Evolutionary conservation across 257 asterid genomes (phyloP).

Genomic region (Mentha longifolia): DNA sequence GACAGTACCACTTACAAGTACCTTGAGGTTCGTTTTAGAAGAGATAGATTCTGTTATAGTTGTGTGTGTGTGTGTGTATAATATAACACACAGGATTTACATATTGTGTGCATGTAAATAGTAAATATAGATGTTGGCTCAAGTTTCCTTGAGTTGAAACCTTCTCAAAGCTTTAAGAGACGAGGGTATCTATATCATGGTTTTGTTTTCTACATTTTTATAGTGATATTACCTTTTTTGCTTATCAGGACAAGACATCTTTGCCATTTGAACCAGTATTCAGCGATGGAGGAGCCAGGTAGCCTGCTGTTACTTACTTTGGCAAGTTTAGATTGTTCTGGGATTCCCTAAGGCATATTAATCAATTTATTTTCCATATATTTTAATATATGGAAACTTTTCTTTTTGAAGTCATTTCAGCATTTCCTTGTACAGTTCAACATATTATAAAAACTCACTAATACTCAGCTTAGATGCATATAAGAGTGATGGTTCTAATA

Average conservation of each 20-base stretch:
- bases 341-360: neutral
- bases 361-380: neutral
- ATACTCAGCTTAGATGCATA: neutral
- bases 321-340: neutral
- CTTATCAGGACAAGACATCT: constrained; percentile 81
- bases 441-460: neutral
- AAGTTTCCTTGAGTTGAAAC: neutral
- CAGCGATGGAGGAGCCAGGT: constrained; percentile 96
- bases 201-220: neutral
- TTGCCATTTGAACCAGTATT: constrained; percentile 85
- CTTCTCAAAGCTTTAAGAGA: neutral
- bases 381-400: neutral
- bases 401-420: neutral
- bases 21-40: constrained; percentile 68
- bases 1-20: constrained; percentile 86
- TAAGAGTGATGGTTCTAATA: neutral
- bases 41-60: neutral
- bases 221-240: constrained; percentile 14
- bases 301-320: constrained; percentile 26
- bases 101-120: neutral
- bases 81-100: neutral
- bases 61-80: constrained; percentile 2
- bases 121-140: neutral
- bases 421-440: neutral
- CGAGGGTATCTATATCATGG: neutral